These are phyloP conservation scores for Chlamydomonas asymmetrica DNA, from an alignment of 139 green algal genomes.

Conservation along the genomic window DNA sequence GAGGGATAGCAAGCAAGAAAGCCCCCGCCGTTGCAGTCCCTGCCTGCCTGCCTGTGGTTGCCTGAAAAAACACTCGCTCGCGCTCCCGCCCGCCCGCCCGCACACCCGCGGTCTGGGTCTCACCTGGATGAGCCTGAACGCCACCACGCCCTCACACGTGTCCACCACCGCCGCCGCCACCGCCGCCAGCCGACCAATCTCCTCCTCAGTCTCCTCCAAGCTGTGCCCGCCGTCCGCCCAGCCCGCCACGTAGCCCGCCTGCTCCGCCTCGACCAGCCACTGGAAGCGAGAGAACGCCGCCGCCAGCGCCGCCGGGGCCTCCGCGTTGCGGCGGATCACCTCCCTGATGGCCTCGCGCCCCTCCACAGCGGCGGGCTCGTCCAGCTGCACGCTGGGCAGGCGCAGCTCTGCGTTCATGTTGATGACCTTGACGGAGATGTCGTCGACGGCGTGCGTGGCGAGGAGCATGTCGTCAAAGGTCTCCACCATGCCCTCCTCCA, in stretches of 20 bases:
- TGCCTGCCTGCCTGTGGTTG: no score
- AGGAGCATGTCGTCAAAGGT: slow-evolving; percentile 64
- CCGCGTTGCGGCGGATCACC: slow-evolving; percentile 52
- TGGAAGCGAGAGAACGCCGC: slow-evolving; percentile 35
- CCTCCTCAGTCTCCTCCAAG: slow-evolving; percentile 58
- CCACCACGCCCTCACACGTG: slow-evolving; percentile 44
- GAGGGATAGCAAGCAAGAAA: no score
- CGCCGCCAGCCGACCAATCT: slow-evolving; percentile 51
- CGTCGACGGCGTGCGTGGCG: slow-evolving; percentile 31
- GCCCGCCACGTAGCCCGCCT: slow-evolving; percentile 33
- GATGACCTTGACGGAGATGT: slow-evolving; percentile 44
- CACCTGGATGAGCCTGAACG: slow-evolving; percentile 58
- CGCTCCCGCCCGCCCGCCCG: no score
- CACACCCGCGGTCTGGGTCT: not conserved
- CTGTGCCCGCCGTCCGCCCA: slow-evolving; percentile 58
- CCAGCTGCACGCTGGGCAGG: slow-evolving; percentile 38
- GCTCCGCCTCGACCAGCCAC: slow-evolving; percentile 20
- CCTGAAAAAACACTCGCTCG: no score
- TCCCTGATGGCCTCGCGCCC: slow-evolving; percentile 12
- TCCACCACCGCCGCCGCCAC: slow-evolving; percentile 41
- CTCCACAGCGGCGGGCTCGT: slow-evolving; percentile 48
- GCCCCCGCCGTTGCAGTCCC: no score
- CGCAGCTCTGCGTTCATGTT: slow-evolving; percentile 45
- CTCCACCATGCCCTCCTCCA: slow-evolving; percentile 45
- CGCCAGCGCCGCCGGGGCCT: slow-evolving; percentile 50